These are phyloP conservation scores for Xylariaceae sp. DNA, from an alignment of 2,329 filamentous ascomycete genomes.

Conservation along the genomic window DNA sequence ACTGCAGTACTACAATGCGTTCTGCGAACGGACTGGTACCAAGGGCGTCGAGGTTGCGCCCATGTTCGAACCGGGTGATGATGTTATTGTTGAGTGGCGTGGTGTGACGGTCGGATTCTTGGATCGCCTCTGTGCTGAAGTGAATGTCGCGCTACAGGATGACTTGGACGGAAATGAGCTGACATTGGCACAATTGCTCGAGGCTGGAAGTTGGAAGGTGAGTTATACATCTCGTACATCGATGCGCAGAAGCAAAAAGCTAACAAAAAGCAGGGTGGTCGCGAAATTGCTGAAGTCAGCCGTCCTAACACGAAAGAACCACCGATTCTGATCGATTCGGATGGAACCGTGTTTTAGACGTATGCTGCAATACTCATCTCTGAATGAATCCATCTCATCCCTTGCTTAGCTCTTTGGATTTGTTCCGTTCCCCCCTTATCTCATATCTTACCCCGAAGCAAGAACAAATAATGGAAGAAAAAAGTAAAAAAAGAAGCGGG, in stretches of 20 bases:
- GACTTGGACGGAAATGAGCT: slow-evolving; percentile 66
- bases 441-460: not conserved
- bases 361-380: not conserved
- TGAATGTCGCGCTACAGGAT: slow-evolving; percentile 62
- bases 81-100: slow-evolving; percentile 76
- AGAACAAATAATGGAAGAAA: not conserved
- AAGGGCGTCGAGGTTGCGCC: slow-evolving; percentile 57
- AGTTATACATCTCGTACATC: slow-evolving; percentile 6
- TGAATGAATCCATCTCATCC: not conserved
- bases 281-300: slow-evolving; percentile 92
- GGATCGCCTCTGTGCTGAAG: slow-evolving; percentile 58
- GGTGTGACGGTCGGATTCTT: slow-evolving; percentile 70
- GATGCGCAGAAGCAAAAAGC: not conserved
- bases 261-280: slow-evolving; percentile 60
- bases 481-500: not conserved
- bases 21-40: slow-evolving; percentile 66
- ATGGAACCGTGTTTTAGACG: slow-evolving; percentile 85
- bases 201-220: slow-evolving; percentile 95
- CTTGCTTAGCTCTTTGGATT: not conserved
- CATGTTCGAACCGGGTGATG: slow-evolving; percentile 66
- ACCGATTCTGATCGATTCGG: slow-evolving; percentile 91
- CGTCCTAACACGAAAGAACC: slow-evolving; percentile 94
- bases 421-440: not conserved
- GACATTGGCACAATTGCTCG: slow-evolving; percentile 80
- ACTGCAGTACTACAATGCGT: slow-evolving; percentile 61